Base-by-base conservation (phyloP, 371 early-diverging fungal species). In the Syncephalastrum monosporum region DNA sequence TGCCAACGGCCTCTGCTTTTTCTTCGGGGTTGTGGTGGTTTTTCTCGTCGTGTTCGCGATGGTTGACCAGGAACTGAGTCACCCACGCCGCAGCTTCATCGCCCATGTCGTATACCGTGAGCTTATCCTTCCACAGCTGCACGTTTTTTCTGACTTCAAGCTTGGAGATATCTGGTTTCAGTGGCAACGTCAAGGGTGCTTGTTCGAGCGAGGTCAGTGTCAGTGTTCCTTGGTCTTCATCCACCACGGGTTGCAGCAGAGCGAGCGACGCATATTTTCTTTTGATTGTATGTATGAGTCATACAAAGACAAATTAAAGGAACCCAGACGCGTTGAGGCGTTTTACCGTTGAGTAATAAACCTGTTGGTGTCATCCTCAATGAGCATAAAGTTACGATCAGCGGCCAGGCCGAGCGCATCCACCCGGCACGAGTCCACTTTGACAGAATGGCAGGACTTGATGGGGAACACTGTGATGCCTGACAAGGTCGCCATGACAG, bases 381-480 rank as follows among this genome's bases (percentile, higher is more conserved):
- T 55, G 50, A 75, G 60, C 74, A 79, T 72, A 46, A 75, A 79
- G 0, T 74, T 68, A 56, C 79, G 65, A 55, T 79, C 79, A 50
- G 67, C 24, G n/a, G 55, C 45, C 21, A 75, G 61, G 4, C 79
- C 79, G 16, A 79, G 48, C 24, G 56, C 41, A 14, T 63, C 66
- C 0, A 79, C 68, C 29, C 74, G 47, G 42, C 69, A 70, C 50
- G 65, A 68, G 19, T 64, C 23, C 3, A 79, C 13, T 10, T 64
- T 49, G 14, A 74, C 63, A 16, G 56, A 55, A 54, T 75, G 74
- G 55, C 79, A 79, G 1, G 79, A 75, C 55, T 79, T 79, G 12
- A 79, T 63, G 0, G 79, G 79, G 38, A 64, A 75, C 6, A 76
- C 61, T 10, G 55, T 53, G 41, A 79, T 74, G 42, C 58, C 64